Conservation (phyloP, 305 asterid genomes). For the Solanum hybrid region DNA sequence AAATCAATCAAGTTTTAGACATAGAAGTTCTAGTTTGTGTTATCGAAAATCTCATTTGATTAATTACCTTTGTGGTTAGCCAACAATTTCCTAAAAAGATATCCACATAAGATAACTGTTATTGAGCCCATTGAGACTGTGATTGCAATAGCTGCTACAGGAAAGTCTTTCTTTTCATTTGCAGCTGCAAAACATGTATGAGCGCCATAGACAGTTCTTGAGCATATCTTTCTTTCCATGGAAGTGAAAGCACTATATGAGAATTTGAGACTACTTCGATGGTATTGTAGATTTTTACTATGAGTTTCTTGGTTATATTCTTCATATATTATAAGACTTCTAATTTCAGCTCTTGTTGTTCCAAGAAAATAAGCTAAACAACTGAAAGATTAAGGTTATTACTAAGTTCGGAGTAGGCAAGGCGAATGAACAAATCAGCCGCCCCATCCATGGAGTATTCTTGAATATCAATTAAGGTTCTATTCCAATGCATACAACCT, state of each 20-base stretch:
- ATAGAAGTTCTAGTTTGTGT: no score
- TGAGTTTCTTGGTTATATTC: not conserved
- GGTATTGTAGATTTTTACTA: not conserved
- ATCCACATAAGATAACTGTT: no score
- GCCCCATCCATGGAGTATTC: constrained; percentile 15
- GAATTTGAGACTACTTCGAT: not conserved
- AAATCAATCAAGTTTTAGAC: no score
- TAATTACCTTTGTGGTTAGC: no score
- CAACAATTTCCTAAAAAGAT: no score
- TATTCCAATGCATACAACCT: constrained; percentile 18
- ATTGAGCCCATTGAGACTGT: no score
- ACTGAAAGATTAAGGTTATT: not conserved
- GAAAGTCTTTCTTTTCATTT: no score
- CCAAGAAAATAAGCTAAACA: not conserved
- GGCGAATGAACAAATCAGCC: constrained; percentile 34
- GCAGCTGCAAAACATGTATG: not conserved
- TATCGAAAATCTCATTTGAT: no score
- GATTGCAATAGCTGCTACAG: no score
- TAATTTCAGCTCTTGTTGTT: not conserved
- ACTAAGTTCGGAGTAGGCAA: constrained; percentile 39
- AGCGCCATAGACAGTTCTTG: no score
- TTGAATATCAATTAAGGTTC: constrained; percentile 9
- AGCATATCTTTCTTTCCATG: no score
- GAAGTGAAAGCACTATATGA: not conserved
- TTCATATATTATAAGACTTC: not conserved